Base-by-base conservation (phyloP, 768 basidiomycete species). In the Agaricus blazei region DNA sequence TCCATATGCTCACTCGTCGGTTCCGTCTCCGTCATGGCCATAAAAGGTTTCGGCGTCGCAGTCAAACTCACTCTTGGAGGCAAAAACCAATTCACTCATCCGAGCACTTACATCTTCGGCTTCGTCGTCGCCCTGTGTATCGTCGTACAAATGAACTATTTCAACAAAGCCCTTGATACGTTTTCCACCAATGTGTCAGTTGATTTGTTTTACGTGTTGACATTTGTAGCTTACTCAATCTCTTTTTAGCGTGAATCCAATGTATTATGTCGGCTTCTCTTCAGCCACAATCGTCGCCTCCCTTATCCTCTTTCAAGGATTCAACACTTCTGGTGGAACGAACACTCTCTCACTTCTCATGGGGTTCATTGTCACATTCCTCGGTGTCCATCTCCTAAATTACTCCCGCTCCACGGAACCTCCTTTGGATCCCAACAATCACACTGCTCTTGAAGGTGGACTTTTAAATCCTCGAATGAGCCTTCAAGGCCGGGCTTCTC, bases 191-290 rank as follows among this genome's bases (percentile, higher is more conserved):
- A 98, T 66, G 91, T 98, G 93, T 96, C 80, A 60, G 92, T 79
- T 26, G 44, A 14, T 12, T 27, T 9, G 48, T 49, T 57, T 40
- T 37, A 31, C 44, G 28, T 54, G 24, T 48, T 58, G 2, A 54
- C 49, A 28, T 9, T 43, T 5, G 23, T 15, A 50, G 3, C 43
- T 34, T 9, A 43, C 38, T 11, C 12, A 34, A 9, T n/a, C 46
- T 24, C 45, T 42, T 45, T 29, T 23, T 34, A 96, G 93, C 48
- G 95, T 98, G 50, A 98, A 98, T 68, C 96, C 95, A 0, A 88
- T 97, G 77, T 98, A 98, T 72, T 98, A 94, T 65, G 96, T 98
- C 69, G 88, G 91, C 68, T 99, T 99, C 75, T 92, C 93, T 15
- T 90, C 90, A 2, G 87, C 88, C 4, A 98, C 95, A 46, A 88